Evolutionary conservation across 805 yeast genomes (phyloP), one percentile per base, ranked within the genome.

Genomic region (Wickerhamiella spandovensis): DNA sequence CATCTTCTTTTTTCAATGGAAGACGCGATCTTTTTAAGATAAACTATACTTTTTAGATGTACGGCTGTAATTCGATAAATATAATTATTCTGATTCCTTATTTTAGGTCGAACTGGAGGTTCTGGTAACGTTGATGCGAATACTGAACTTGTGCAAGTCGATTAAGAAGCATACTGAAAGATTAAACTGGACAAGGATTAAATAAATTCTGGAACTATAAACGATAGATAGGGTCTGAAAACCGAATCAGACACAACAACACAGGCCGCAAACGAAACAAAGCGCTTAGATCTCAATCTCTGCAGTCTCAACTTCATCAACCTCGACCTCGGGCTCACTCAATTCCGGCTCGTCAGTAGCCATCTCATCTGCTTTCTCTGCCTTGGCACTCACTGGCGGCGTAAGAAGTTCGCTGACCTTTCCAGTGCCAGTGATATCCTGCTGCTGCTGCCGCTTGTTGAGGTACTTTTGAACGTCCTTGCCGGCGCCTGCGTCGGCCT

Each of bases 401-500:
- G 46, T 45, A 5, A 53, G 43, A 2, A 49, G 25, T 2, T 43
- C 47, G 21, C 44, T 23, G 15, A 51, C 50, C 3, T 44, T 32
- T 2, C 48, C 41, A 23, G 17, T 44, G 55, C 59, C 57, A 54
- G 51, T 54, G 35, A 58, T 46, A 12, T 30, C 49, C 21, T 51
- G 56, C 50, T 78, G 79, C 46, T 73, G 68, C 30, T 71, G 62
- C 60, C 67, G 70, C 53, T 78, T 77, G 59, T 80, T 78, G 59
- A 82, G 63, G 64, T 79, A 89, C 64, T 77, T 81, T 47, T 73
- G 73, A 60, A 90, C 70, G 63, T 86, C 82, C 17, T 75, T 70
- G 3, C 97, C 97, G 0, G 83, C 76, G 1, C 95, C 97, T 30
- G 96, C 95, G 60, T 87, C 88, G 39, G 95, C 82, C 62, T 90